phyloP scores from a whole-genome alignment of 352 stramenopile genomes.

The Globisporangium emineosum region DNA sequence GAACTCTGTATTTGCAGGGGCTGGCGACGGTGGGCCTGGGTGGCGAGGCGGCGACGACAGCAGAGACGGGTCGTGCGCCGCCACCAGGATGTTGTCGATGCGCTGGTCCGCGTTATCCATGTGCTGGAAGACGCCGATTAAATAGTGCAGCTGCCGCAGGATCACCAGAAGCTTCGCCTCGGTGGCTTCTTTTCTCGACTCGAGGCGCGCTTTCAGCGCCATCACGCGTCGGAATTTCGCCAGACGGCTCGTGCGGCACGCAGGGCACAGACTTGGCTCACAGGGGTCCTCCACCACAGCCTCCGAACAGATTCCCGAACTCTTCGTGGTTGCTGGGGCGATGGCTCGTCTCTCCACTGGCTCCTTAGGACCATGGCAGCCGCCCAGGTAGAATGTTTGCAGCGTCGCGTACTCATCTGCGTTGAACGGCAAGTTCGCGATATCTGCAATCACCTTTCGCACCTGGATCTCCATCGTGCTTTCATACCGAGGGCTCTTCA shows the following conservation, averaged over 20 bases:
- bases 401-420: conserved; percentile 59
- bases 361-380: conserved; percentile 37
- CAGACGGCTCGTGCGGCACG: conserved; percentile 48
- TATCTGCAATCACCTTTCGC: conserved; percentile 61
- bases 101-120: conserved; percentile 54
- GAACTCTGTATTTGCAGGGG: neutral
- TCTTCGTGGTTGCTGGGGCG: neutral
- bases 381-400: conserved; percentile 58
- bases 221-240: conserved; percentile 57
- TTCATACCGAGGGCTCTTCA: conserved; percentile 72
- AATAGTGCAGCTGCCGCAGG: conserved; percentile 70
- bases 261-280: conserved; percentile 30
- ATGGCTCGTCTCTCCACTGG: neutral
- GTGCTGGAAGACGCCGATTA: conserved; percentile 70
- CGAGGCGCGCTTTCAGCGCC: conserved; percentile 45
- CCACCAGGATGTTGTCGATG: conserved; percentile 57
- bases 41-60: conserved; percentile 18
- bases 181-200: conserved; percentile 33
- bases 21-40: conserved; percentile 17
- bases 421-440: conserved; percentile 62
- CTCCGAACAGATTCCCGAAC: conserved; percentile 10
- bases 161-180: conserved; percentile 48
- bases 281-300: conserved; percentile 24
- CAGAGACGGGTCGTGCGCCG: conserved; percentile 37
- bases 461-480: conserved; percentile 72